phyloP scores from a whole-genome alignment of 345 rosid genomes.

The Lagerstroemia speciosa region DNA sequence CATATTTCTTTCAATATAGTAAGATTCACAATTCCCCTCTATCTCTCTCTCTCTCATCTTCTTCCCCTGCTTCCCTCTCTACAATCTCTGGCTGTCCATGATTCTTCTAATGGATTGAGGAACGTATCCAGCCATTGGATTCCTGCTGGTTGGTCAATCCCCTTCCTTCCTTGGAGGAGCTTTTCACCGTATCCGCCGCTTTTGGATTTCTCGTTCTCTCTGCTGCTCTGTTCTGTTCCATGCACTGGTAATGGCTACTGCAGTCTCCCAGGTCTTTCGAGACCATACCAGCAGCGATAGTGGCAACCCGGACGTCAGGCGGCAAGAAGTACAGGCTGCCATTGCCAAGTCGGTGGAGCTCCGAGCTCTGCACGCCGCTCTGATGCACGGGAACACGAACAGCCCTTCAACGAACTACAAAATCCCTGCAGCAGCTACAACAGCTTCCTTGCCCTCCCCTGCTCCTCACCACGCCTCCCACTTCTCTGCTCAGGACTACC shows the following conservation, averaged over 20 bases:
- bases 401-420: conserved; percentile 47
- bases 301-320: conserved; percentile 26
- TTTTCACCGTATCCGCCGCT: conserved; percentile 5
- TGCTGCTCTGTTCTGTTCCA: conserved; percentile 1
- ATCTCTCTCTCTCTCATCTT: background rate
- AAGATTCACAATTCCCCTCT: background rate
- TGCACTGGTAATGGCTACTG: conserved; percentile 47
- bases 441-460: conserved; percentile 38
- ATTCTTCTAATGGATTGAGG: conserved; percentile 11
- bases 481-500: conserved; percentile 85
- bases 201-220: too few relatives aligned
- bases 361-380: conserved; percentile 76
- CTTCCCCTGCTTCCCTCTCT: conserved; percentile 11
- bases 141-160: conserved; percentile 13
- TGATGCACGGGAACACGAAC: conserved; percentile 32
- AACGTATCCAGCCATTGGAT: conserved; percentile 29
- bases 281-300: conserved; percentile 14
- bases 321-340: conserved; percentile 68
- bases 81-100: conserved; percentile 26
- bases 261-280: conserved; percentile 32
- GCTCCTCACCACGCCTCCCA: conserved; percentile 41
- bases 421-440: conserved; percentile 16
- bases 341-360: conserved; percentile 82
- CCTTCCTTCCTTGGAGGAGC: background rate
- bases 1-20: too few relatives aligned